A percentile compares a stretch with the other conserved stretches of the same genome.
These are phyloP conservation scores for Fusarium sp. DNA, from an alignment of 2,329 filamentous ascomycete species.

Conservation along the genomic window DNA sequence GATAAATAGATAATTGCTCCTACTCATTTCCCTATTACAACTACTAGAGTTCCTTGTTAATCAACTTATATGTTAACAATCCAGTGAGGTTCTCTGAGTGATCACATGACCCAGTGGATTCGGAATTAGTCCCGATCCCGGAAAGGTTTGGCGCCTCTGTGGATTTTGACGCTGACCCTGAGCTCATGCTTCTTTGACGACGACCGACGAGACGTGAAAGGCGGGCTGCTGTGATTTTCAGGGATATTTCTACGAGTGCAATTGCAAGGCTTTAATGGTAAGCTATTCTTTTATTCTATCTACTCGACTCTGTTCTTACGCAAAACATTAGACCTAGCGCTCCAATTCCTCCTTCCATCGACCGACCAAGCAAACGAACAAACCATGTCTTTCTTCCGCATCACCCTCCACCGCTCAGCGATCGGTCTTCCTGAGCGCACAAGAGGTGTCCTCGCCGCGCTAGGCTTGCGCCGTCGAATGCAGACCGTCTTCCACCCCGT, in stretches of 20 bases:
- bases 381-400: conserved; percentile 84
- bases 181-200: conserved; percentile 32
- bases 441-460: conserved; percentile 82
- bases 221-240: conserved; percentile 26
- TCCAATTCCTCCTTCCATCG: conserved; percentile 5
- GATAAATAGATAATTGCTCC: neutral
- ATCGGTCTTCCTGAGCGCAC: conserved; percentile 88
- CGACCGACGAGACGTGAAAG: conserved; percentile 26
- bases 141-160: conserved; percentile 25
- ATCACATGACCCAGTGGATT: conserved; percentile 15
- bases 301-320: conserved; percentile 4
- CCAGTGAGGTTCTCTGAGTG: neutral
- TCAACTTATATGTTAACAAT: neutral
- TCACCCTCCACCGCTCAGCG: conserved; percentile 88
- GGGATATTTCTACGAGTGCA: neutral
- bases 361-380: neutral
- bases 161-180: conserved; percentile 33
- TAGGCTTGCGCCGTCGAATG: conserved; percentile 86
- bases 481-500: conserved; percentile 92
- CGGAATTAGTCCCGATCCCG: neutral
- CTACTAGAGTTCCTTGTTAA: neutral
- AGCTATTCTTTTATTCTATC: neutral
- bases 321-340: conserved; percentile 22
- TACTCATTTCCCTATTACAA: neutral
- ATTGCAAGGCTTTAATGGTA: conserved; percentile 17